Evolutionary conservation across 2,329 filamentous ascomycete species (phyloP), one percentile per base, ranked within the genome.

Genomic region (Sporothrix phasma): DNA sequence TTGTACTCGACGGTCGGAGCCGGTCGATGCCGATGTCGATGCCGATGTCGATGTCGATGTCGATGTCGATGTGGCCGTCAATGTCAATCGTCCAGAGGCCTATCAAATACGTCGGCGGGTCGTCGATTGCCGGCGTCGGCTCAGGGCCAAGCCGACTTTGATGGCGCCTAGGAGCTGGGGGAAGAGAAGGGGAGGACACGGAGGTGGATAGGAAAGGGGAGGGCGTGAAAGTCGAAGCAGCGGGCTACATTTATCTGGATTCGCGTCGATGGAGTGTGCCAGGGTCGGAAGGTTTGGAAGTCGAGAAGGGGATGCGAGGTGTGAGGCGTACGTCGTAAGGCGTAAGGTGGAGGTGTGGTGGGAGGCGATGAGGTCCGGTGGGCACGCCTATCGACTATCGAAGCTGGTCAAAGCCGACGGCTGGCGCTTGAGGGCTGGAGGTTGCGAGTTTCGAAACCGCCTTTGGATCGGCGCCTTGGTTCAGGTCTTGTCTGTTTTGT

Each of bases 231-330:
- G 31, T 46, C 29, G 51, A 39, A 26, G 46, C 53, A 63, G 51
- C 43, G 37, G 63, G 61, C 66, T 64, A 66, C 66, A 66, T 67
- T 64, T 65, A 66, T 63, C 43, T 49, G 49, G 45, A 26, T 46
- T 62, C 26, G 39, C 22, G 2, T 22, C 19, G 41, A 19, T 24
- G 47, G 29, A n/a, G n/a, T n/a, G n/a, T n/a, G n/a, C n/a, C n/a
- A n/a, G n/a, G n/a, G n/a, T n/a, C n/a, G n/a, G n/a, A n/a, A n/a
- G n/a, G n/a, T n/a, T n/a, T n/a, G 41, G 31, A 10, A 19, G 19
- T 11, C 7, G 7, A 45, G 43, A 19, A 24, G 8, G 19, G 7
- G 24, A 53, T 37, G 49, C 7, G 7, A 53, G 17, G 29, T 19
- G 34, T n/a, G 4, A 13, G 26, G 31, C 7, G 17, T 26, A 34